Evolutionary conservation across 768 basidiomycete genomes (phyloP).

Genomic region (Termitomyces heimii): DNA sequence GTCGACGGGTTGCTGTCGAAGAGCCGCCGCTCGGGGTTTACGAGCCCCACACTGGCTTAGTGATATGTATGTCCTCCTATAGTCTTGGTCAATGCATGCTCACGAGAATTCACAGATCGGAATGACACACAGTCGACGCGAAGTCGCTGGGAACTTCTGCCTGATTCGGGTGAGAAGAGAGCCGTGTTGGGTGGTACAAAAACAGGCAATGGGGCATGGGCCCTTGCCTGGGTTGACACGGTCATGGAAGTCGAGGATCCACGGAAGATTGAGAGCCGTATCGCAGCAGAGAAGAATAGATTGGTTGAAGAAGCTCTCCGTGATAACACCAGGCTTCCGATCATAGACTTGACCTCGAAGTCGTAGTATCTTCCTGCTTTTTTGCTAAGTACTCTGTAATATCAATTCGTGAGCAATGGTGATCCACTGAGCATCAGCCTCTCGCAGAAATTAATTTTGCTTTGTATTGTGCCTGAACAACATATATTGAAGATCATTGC

Average conservation of each 20-base stretch:
- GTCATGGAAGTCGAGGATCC: constrained; percentile 29
- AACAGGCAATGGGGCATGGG: constrained; percentile 78
- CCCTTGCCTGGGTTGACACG: constrained; percentile 70
- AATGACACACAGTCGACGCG: constrained; percentile 71
- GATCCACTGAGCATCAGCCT: not conserved
- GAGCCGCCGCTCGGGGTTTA: constrained; percentile 62
- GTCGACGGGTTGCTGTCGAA: constrained; percentile 22
- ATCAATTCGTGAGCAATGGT: not conserved
- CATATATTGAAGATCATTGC: not conserved
- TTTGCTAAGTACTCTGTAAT: not conserved
- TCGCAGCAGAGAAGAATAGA: not conserved
- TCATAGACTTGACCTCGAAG: not conserved
- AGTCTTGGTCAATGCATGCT: not conserved
- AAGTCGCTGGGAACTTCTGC: constrained; percentile 53
- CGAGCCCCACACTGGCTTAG: constrained; percentile 73
- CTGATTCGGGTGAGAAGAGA: constrained; percentile 34
- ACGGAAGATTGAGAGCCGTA: not conserved
- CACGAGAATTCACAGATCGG: constrained; percentile 46
- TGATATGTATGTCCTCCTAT: constrained; percentile 53
- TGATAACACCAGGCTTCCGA: not conserved
- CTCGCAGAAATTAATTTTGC: not conserved
- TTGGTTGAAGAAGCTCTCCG: constrained; percentile 1
- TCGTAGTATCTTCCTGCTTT: not conserved
- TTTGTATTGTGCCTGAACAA: not conserved
- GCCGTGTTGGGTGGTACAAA: constrained; percentile 65